phyloP scores from a whole-genome alignment of 2,329 filamentous ascomycete species.

The Chaetomium globosum region DNA sequence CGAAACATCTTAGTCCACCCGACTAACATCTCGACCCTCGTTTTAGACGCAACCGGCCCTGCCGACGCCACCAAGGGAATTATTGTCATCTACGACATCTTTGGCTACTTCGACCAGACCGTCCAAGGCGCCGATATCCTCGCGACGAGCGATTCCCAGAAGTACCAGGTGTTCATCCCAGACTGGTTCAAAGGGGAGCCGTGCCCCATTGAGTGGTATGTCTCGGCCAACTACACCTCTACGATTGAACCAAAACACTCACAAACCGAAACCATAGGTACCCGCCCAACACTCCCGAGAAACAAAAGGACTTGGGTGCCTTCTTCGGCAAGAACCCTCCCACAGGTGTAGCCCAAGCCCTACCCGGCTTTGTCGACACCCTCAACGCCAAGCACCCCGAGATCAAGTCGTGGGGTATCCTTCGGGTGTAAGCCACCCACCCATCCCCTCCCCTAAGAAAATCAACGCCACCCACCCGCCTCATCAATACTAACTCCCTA shows the following conservation, averaged over 20 bases:
- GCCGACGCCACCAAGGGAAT: constrained; percentile 58
- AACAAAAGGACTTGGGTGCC: constrained; percentile 58
- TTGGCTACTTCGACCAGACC: constrained; percentile 71
- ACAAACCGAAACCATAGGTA: constrained; percentile 47
- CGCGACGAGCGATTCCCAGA: constrained; percentile 56
- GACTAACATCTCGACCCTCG: not conserved
- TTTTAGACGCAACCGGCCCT: constrained; percentile 53
- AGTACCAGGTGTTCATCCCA: constrained; percentile 86
- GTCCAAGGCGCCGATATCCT: constrained; percentile 71
- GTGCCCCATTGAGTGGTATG: constrained; percentile 54
- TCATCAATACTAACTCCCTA: not conserved
- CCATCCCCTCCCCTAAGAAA: not conserved
- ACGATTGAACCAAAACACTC: not conserved
- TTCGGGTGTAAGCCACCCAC: constrained; percentile 57
- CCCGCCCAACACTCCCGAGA: constrained; percentile 66
- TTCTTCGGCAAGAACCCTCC: constrained; percentile 61
- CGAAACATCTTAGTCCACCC: not conserved
- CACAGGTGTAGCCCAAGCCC: constrained; percentile 50
- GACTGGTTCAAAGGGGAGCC: constrained; percentile 86
- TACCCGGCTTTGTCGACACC: constrained; percentile 60
- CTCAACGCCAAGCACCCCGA: constrained; percentile 55
- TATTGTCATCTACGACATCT: constrained; percentile 67
- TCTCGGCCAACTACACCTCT: not conserved
- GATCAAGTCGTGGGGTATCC: constrained; percentile 61
- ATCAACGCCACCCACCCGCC: not conserved